These are phyloP conservation scores for Citrullus amarus DNA, from an alignment of 306 rosid species.

Conservation along the genomic window DNA sequence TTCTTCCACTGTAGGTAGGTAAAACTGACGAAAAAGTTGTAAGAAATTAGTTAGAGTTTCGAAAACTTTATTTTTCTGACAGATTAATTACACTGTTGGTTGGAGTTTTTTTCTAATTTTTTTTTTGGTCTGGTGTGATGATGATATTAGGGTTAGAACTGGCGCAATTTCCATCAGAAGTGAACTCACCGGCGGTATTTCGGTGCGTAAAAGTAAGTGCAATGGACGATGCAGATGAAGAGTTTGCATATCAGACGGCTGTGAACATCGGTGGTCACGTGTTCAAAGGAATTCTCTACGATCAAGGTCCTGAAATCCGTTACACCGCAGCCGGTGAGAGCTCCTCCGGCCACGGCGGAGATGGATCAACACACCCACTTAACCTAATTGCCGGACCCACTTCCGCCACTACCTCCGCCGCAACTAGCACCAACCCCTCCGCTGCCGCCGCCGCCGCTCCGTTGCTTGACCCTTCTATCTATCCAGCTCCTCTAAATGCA, in stretches of 20 bases:
- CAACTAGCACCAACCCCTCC: constrained; percentile 7
- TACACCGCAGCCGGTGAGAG: constrained; percentile 39
- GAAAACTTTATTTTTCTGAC: constrained; percentile 9
- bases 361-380: constrained; percentile 30
- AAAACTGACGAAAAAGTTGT: constrained; percentile 37
- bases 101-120: not conserved
- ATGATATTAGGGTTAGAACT: constrained; percentile 78
- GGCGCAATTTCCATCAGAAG: constrained; percentile 66
- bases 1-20: constrained; percentile 36
- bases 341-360: constrained; percentile 43
- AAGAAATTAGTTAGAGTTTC: constrained; percentile 4
- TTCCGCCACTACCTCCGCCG: not conserved
- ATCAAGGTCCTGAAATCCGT: constrained; percentile 57
- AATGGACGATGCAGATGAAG: constrained; percentile 74
- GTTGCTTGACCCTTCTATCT: constrained; percentile 59
- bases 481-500: constrained; percentile 72
- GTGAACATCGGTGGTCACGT: constrained; percentile 88
- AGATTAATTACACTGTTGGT: not conserved
- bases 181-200: constrained; percentile 73
- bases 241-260: constrained; percentile 87
- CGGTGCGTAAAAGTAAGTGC: constrained; percentile 85
- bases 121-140: not conserved
- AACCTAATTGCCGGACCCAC: constrained; percentile 27
- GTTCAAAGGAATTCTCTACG: constrained; percentile 90
- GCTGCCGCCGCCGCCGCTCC: not conserved